Percentiles rank a stretch among this genome's conserved stretches.
Conservation (phyloP, 202 grass and related monocot genomes). For the Miscanthus sacchariflorus region DNA sequence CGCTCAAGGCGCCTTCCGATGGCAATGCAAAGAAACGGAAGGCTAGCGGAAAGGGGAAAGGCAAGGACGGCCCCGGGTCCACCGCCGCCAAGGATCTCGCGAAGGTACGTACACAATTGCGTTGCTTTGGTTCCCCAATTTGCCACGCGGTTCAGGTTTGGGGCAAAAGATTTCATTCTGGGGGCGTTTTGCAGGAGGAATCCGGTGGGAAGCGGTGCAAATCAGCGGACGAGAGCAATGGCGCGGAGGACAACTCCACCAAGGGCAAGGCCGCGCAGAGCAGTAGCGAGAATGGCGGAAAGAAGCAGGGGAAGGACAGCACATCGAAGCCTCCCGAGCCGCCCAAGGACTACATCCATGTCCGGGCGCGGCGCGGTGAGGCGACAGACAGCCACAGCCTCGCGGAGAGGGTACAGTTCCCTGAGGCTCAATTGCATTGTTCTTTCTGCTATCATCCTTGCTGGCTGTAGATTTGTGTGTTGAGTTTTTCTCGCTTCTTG, state of each 20-base stretch:
- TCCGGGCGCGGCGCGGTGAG: conserved; percentile 93
- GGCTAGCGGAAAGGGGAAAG: conserved; percentile 80
- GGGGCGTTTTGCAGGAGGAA: conserved; percentile 60
- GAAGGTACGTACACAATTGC: conserved; percentile 55
- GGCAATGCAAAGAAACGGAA: conserved; percentile 81
- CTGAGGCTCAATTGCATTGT: neutral
- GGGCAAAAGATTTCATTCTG: conserved; percentile 40
- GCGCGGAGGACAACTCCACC: conserved; percentile 59
- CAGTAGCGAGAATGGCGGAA: conserved; percentile 66
- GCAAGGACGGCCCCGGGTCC: conserved; percentile 60
- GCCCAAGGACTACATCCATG: conserved; percentile 95
- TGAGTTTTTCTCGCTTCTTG: conserved; percentile 6
- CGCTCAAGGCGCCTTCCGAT: conserved; percentile 57
- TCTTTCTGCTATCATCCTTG: neutral
- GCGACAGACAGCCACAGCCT: conserved; percentile 99
- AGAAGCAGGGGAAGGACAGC: conserved; percentile 76
- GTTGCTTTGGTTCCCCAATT: neutral
- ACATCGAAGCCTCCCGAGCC: conserved; percentile 59
- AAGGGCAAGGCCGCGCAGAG: conserved; percentile 85
- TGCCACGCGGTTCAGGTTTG: neutral
- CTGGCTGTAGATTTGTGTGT: conserved; percentile 14
- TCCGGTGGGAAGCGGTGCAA: conserved; percentile 71
- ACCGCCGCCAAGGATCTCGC: conserved; percentile 58
- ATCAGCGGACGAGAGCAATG: conserved; percentile 65
- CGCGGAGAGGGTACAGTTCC: conserved; percentile 85